Evolutionary conservation across 805 yeast genomes (phyloP), one percentile per base, ranked within the genome.

Genomic region (Kregervanrija delftensis): DNA sequence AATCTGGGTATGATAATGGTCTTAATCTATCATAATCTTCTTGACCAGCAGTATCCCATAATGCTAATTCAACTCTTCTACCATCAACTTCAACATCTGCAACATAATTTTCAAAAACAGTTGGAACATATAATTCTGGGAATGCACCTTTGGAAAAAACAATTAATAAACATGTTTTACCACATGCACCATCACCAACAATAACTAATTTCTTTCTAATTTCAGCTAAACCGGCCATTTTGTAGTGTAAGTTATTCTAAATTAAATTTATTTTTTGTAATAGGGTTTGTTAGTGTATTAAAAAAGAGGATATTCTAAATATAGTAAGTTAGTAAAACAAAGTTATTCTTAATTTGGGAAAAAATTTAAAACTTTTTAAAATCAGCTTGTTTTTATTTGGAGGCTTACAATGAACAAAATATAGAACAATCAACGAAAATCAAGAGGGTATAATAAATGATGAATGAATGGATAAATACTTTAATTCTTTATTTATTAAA

Each of bases 11-110:
- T 11, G 91, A 83, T 53, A 87, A 72, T 37, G 96, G 96, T 69
- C 96, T 83, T 57, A 87, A 73, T 68, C 96, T 85, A 67, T 88
- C 96, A 64, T 89, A 89, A 72, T 90, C 97, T 74, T 89, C 97
- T 77, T 89, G 97, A 53, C 97, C 97, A 45, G 97, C 96, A 55
- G 96, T 89, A 88, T 89, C 96, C 96, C 96, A 89, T 55, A 89
- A 73, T 8, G 96, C 96, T 67, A 89, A 73, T 65, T 90, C 96
- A 47, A 91, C 97, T 64, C 86, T 79, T 68, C 91, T 85, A 41
- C 95, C 95, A 58, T 85, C 91, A 47, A 84, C 83, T 61, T 81
- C 96, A 47, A 91, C 97, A 65, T 89, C 96, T 39, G 97, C 95
- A 58, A 91, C 97, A 67, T 91, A 93, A 74, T 90, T 93, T 67